Evolutionary conservation across 2,329 filamentous ascomycete species (phyloP), one percentile per base, ranked within the genome.

Genomic region (Penicillium crustosum): DNA sequence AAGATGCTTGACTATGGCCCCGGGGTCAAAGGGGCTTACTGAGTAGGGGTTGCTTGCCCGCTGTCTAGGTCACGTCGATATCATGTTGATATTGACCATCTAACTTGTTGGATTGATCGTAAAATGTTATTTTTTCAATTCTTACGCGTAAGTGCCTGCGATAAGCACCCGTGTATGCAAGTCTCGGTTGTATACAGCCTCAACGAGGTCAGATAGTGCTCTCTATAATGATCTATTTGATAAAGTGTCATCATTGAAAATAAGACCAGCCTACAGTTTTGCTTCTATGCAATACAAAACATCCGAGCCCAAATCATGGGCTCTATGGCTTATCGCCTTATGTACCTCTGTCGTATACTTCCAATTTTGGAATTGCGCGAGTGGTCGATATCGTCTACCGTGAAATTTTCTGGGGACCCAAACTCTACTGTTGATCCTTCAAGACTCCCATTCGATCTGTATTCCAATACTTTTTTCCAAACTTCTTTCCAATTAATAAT

Each of bases 341-440:
- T 17, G n/a, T 29, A 13, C 13, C 17, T 19, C 4, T 3, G 10
- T 1, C 12, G 21, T 36, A 27, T 52, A 23, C 27, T 33, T 33
- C 9, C 27, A 5, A 21, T 13, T n/a, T 12, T 6, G 6, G n/a
- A 48, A 45, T 23, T 48, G 42, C 55, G 49, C 27, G 17, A 48
- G 6, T 42, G 49, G 55, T 57, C 35, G 7, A 35, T 48, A 38
- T 43, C 13, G 43, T 19, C 43, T 48, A 50, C 68, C 68, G 66
- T 70, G 68, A 71, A 69, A 61, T 68, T 68, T 63, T 45, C 49
- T 33, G 42, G 19, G 31, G 21, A 57, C 13, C 55, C 19, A 36
- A 35, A 47, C n/a, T 55, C 53, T 29, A 53, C 33, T 38, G n/a
- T 35, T 33, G 49, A 25, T 48, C 33, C 53, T 19, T 41, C 27